Percentiles rank a stretch among this genome's conserved stretches.
Conservation (phyloP, 2,329 filamentous ascomycete genomes). For the Aspergillus hiratsukae region DNA sequence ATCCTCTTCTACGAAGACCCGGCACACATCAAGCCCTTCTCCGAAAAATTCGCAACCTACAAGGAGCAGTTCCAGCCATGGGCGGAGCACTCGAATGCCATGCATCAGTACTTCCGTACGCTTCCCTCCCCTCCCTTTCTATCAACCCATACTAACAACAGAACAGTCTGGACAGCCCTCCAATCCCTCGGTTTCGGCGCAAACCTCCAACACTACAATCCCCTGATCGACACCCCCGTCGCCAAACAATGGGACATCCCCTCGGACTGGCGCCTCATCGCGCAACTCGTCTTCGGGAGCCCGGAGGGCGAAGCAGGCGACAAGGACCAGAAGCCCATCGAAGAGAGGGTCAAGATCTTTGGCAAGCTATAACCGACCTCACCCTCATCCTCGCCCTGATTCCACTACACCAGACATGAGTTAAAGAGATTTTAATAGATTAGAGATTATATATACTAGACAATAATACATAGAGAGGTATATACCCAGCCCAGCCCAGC, state of each 20-base stretch:
- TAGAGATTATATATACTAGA: neutral
- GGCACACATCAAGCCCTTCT: constrained; percentile 59
- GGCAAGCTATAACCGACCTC: constrained; percentile 28
- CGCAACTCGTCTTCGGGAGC: constrained; percentile 78
- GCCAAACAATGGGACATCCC: constrained; percentile 66
- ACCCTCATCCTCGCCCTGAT: too few relatives aligned
- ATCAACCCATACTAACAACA: neutral
- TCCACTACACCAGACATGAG: neutral
- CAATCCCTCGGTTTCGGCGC: constrained; percentile 79
- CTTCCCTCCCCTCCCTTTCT: constrained; percentile 1
- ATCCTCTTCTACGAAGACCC: constrained; percentile 85
- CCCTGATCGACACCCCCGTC: constrained; percentile 71
- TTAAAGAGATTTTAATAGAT: neutral
- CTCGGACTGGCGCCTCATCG: constrained; percentile 68
- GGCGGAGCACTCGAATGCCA: constrained; percentile 72
- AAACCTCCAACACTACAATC: constrained; percentile 93
- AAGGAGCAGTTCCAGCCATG: constrained; percentile 75
- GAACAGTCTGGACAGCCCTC: constrained; percentile 68
- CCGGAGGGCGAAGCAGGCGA: constrained; percentile 53
- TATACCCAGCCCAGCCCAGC: too few relatives aligned
- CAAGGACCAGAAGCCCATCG: constrained; percentile 62
- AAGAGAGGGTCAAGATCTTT: constrained; percentile 64
- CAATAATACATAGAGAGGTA: neutral
- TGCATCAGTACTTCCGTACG: constrained; percentile 67
- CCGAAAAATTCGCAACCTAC: constrained; percentile 67